Evolutionary conservation across 2,329 filamentous ascomycete species (phyloP).

Genomic region (Paecilomyces formosus): DNA sequence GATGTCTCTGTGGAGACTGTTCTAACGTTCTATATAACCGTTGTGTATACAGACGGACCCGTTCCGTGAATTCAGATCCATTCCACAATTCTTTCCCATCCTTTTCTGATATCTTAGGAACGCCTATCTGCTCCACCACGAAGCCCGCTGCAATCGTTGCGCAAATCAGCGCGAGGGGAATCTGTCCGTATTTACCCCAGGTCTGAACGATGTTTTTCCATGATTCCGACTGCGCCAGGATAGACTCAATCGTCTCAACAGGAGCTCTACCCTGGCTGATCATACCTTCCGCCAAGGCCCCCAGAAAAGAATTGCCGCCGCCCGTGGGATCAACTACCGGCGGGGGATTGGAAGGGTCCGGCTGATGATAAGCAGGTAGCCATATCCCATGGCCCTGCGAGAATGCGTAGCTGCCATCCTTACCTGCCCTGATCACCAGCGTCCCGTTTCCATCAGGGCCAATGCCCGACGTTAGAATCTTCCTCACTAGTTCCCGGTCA

Average conservation of each 20-base stretch:
- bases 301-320: slow-evolving; percentile 84
- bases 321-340: slow-evolving; percentile 84
- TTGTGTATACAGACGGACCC: slow-evolving; percentile 37
- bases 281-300: slow-evolving; percentile 51
- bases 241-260: slow-evolving; percentile 20
- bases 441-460: slow-evolving; percentile 28
- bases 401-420: slow-evolving; percentile 50
- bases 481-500: slow-evolving; percentile 24
- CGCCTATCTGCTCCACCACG: slow-evolving; percentile 88
- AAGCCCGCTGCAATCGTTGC: slow-evolving; percentile 81
- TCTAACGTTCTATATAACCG: slow-evolving; percentile 32
- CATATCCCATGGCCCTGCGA: slow-evolving; percentile 45
- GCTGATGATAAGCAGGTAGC: slow-evolving; percentile 68
- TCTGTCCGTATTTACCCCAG: slow-evolving; percentile 40
- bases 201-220: slow-evolving; percentile 37
- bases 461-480: slow-evolving; percentile 29
- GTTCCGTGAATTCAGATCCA: slow-evolving; percentile 36
- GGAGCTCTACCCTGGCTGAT: slow-evolving; percentile 34
- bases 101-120: slow-evolving; percentile 47
- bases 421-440: slow-evolving; percentile 52
- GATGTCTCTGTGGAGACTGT: slow-evolving; percentile 28
- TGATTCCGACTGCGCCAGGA: slow-evolving; percentile 44
- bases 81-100: slow-evolving; percentile 37
- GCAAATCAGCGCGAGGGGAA: slow-evolving; percentile 66
- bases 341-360: slow-evolving; percentile 19